These are phyloP conservation scores for Colletotrichum tropicale DNA, from an alignment of 2,329 filamentous ascomycete species.

Conservation along the genomic window DNA sequence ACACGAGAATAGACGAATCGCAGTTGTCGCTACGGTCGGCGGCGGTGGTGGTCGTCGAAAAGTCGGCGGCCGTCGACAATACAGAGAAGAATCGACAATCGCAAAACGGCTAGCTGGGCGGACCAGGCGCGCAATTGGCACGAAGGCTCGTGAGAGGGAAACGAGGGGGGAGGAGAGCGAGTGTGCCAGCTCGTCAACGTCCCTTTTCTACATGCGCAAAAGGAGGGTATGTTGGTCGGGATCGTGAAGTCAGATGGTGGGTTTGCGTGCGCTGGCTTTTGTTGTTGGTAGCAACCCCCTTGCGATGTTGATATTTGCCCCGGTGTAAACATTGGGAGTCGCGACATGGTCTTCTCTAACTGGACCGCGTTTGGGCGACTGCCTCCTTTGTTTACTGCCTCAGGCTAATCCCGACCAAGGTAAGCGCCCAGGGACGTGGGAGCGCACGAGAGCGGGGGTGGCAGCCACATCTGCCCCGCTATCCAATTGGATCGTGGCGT, in stretches of 20 bases:
- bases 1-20: neutral
- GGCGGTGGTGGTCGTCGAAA: neutral
- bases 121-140: conserved; percentile 18
- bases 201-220: conserved; percentile 11
- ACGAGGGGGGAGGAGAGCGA: conserved; percentile 5
- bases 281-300: conserved; percentile 22
- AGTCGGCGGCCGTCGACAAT: neutral
- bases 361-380: conserved; percentile 14
- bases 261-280: conserved; percentile 6
- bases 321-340: conserved; percentile 15
- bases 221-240: neutral
- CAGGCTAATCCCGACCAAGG: neutral
- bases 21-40: neutral
- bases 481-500: conserved; percentile 1
- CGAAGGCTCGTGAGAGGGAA: neutral
- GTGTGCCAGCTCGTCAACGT: conserved; percentile 15
- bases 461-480: neutral
- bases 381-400: conserved; percentile 18
- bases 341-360: conserved; percentile 12
- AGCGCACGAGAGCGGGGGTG: neutral
- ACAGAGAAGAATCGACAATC: neutral
- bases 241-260: neutral
- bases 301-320: conserved; percentile 22
- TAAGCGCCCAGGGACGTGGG: neutral
- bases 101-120: conserved; percentile 15